These are phyloP conservation scores for Neurospora sp. DNA, from an alignment of 495 filamentous ascomycete genomes.

Conservation along the genomic window DNA sequence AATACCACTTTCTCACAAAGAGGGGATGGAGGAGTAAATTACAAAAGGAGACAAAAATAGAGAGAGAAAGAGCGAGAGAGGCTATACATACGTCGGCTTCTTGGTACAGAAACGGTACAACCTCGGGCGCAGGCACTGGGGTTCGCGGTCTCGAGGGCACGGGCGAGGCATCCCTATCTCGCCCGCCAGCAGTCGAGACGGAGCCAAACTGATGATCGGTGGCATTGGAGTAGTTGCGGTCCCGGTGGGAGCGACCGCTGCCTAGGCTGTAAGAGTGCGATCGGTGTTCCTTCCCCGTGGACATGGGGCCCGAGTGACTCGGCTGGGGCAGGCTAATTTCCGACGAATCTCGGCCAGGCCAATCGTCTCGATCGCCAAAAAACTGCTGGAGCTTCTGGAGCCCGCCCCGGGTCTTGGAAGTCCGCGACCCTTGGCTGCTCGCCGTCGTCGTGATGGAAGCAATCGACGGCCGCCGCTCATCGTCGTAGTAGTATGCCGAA, in stretches of 20 bases:
- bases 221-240: constrained; percentile 68
- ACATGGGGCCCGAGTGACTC: constrained; percentile 1
- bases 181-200: neutral
- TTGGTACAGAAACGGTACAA: constrained; percentile 93
- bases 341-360: constrained; percentile 54
- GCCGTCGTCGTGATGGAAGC: constrained; percentile 77
- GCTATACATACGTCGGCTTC: constrained; percentile 57
- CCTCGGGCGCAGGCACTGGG: constrained; percentile 83
- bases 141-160: constrained; percentile 62
- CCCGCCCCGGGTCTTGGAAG: constrained; percentile 54
- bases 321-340: constrained; percentile 58
- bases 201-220: constrained; percentile 29
- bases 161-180: constrained; percentile 53
- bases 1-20: neutral
- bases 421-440: constrained; percentile 83
- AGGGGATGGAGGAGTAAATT: neutral
- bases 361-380: constrained; percentile 67
- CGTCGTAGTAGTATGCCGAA: constrained; percentile 50
- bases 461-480: constrained; percentile 77
- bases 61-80: constrained; percentile 5
- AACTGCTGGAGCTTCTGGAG: constrained; percentile 71
- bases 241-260: constrained; percentile 43
- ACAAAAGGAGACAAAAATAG: neutral
- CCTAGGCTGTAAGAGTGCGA: constrained; percentile 46
- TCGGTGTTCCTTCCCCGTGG: constrained; percentile 38